Evolutionary conservation across 208 protist species (phyloP).

Genomic region (Crithidia brevicula): DNA sequence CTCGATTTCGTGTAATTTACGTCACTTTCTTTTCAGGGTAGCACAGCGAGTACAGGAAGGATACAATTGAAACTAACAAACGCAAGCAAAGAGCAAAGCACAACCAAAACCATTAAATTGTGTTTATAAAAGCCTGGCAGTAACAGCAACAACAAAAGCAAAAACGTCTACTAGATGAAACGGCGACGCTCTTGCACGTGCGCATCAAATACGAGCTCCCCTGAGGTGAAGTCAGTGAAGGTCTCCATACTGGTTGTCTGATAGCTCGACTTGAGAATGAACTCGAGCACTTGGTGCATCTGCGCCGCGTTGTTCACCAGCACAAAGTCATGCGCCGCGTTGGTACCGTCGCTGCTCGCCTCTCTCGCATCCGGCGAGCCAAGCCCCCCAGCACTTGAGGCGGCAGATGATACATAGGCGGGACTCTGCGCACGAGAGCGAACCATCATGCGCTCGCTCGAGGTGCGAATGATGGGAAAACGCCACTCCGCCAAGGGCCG

Average conservation of each 20-base stretch:
- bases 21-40: no score
- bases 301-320: conserved; percentile 67
- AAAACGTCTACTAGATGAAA: conserved; percentile 17
- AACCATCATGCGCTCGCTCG: conserved; percentile 34
- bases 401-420: neutral
- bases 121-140: no score
- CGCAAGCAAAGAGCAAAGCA: neutral
- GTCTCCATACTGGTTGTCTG: conserved; percentile 69
- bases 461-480: conserved; percentile 41
- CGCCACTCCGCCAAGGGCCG: conserved; percentile 42
- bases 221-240: conserved; percentile 63
- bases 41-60: neutral
- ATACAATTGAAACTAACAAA: conserved; percentile 4
- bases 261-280: conserved; percentile 70
- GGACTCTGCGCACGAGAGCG: conserved; percentile 3
- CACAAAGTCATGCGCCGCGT: conserved; percentile 30
- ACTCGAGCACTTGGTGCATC: conserved; percentile 68
- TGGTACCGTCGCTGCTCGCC: neutral
- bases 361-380: neutral
- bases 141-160: neutral
- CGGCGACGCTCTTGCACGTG: conserved; percentile 43
- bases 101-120: no score
- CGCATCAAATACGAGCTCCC: conserved; percentile 70
- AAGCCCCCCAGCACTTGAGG: conserved; percentile 1
- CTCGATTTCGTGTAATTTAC: no score